Evolutionary conservation across 2,329 filamentous ascomycete genomes (phyloP), one percentile per base, ranked within the genome.

Genomic region (Knoxdaviesia capensis): DNA sequence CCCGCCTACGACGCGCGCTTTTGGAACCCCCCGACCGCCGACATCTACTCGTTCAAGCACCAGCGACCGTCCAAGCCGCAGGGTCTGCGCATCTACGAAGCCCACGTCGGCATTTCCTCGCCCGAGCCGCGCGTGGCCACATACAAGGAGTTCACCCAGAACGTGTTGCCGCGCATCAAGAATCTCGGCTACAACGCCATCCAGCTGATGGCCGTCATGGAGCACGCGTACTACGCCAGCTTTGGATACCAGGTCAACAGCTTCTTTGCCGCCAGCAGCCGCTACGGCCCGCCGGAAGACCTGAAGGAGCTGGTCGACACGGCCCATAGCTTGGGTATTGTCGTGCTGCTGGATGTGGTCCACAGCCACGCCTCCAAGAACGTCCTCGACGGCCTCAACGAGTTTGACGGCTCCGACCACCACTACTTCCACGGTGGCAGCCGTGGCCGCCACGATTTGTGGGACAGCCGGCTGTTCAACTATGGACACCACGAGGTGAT

Each of bases 291-390:
- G 1, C 90, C 90, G 0, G 90, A 98, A 54, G 90, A 96, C 34
- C 67, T 98, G 50, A 98, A 94, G 60, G 88, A 96, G 66, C 71
- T 98, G 40, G 83, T 98, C 48, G 90, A 98, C 54, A 93, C 84
- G 2, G 90, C 90, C 4, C 90, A 98, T 54, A 72, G 83, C 46
- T 63, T 98, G 68, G 90, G 90, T 1, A 75, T 98, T 48, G 81
- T 83, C 1, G 85, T 98, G 7, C 69, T 98, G 30, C 73, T 98
- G 20, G 90, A 98, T 55, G 83, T 98, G 6, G 90, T 98, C 5
- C 90, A 98, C 64, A 94, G 87, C 51, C 90, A 98, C 58, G 90
- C 90, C 10, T 94, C 86, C 36, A 98, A 96, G 69, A 98, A 98
- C 51, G 86, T 94, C 1, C 66, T 92, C 4, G 90, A 98, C 54